Percentiles rank a stretch among this genome's conserved stretches.
These are phyloP conservation scores for Adiantum capillusveneris DNA, from an alignment of 75 land plant genomes.

Conservation along the genomic window DNA sequence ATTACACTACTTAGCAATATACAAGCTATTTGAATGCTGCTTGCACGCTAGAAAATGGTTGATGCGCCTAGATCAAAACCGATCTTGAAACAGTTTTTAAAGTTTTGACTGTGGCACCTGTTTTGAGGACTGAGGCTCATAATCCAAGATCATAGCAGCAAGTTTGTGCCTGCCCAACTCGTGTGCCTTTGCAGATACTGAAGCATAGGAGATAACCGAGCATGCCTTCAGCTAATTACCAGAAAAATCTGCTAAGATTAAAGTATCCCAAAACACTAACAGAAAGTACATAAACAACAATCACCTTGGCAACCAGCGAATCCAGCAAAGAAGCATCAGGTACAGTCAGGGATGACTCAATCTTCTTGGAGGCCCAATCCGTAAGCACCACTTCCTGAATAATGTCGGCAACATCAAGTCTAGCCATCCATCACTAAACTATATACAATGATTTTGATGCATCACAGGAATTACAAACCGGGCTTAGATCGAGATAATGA, in stretches of 20 bases:
- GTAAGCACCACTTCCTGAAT: slow-evolving; percentile 84
- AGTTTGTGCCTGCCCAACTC: slow-evolving; percentile 71
- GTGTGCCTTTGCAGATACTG: slow-evolving; percentile 94
- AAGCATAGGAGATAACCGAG: slow-evolving; percentile 92
- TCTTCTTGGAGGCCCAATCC: slow-evolving; percentile 96
- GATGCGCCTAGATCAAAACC: too few species aligned
- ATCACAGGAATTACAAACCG: slow-evolving; percentile 33
- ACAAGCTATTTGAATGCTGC: not conserved
- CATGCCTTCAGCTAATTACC: slow-evolving; percentile 66
- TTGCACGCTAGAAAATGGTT: too few species aligned
- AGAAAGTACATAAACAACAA: slow-evolving; percentile 2
- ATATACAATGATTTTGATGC: not conserved
- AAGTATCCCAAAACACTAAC: not conserved
- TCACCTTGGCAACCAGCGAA: slow-evolving; percentile 85
- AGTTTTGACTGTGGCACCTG: too few species aligned
- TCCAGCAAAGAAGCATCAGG: slow-evolving; percentile 70
- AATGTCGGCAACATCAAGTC: not conserved
- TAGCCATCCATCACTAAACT: too few species aligned
- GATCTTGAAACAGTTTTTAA: too few species aligned
- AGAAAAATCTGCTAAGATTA: not conserved
- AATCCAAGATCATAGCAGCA: slow-evolving; percentile 92
- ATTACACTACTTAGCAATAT: not conserved
- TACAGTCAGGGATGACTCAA: slow-evolving; percentile 59
- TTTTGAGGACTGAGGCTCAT: slow-evolving; percentile 90
- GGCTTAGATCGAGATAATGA: slow-evolving; percentile 74